phyloP scores from a whole-genome alignment of 2,329 filamentous ascomycete genomes.

The Scedosporium dehoogii region DNA sequence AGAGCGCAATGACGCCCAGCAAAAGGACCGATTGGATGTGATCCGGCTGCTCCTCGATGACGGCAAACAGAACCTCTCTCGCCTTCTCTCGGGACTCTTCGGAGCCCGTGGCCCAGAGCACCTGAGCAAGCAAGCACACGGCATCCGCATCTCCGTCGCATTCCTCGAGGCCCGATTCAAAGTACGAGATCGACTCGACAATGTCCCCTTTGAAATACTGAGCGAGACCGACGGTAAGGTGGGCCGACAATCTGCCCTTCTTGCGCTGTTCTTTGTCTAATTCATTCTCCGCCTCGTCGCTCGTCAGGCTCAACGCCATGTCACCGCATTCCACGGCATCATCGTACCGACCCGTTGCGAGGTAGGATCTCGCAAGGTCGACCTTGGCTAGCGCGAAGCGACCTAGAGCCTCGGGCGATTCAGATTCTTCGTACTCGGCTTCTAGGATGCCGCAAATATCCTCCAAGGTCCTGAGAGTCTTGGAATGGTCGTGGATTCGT shows the following conservation, averaged over 20 bases:
- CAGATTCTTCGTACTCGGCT: slow-evolving; percentile 72
- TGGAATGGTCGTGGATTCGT: slow-evolving; percentile 58
- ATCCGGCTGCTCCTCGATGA: slow-evolving; percentile 61
- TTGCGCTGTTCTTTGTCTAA: slow-evolving; percentile 54
- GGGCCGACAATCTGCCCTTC: slow-evolving; percentile 70
- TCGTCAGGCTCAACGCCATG: slow-evolving; percentile 67
- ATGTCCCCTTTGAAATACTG: slow-evolving; percentile 61
- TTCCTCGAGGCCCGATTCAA: slow-evolving; percentile 70
- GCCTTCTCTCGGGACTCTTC: slow-evolving; percentile 66
- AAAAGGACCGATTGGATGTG: slow-evolving; percentile 75
- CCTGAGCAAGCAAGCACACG: slow-evolving; percentile 78
- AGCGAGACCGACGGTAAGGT: slow-evolving; percentile 76
- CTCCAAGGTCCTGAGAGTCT: slow-evolving; percentile 54
- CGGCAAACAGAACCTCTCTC: slow-evolving; percentile 68
- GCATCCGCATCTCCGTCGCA: slow-evolving; percentile 70
- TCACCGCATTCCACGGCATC: slow-evolving; percentile 72
- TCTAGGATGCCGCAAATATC: slow-evolving; percentile 62
- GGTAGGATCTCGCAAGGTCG: slow-evolving; percentile 75
- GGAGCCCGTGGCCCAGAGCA: slow-evolving; percentile 83
- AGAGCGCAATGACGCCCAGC: slow-evolving; percentile 71
- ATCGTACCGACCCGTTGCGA: slow-evolving; percentile 56
- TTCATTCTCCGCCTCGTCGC: slow-evolving; percentile 59
- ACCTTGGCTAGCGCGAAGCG: slow-evolving; percentile 75
- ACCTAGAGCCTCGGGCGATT: slow-evolving; percentile 63
- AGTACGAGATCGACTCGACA: slow-evolving; percentile 64